Conservation (phyloP, 257 asterid species). For the Gentiana straminea region DNA sequence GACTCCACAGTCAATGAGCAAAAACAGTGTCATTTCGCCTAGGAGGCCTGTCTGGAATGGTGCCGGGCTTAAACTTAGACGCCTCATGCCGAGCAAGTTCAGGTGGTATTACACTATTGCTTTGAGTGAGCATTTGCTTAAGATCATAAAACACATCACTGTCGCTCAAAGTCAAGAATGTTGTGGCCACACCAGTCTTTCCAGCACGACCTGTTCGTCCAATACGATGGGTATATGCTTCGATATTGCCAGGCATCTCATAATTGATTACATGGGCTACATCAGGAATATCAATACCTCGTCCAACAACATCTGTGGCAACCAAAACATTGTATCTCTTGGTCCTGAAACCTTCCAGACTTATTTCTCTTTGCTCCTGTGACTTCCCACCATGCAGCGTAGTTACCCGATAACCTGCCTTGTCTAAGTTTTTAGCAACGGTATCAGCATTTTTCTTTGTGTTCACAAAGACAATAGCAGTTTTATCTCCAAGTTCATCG, state of each 20-base stretch:
- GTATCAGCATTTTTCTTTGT: conserved; percentile 18
- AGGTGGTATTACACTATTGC: conserved; percentile 22
- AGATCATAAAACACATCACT: conserved; percentile 20
- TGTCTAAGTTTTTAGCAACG: conserved; percentile 15
- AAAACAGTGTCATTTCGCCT: conserved; percentile 22
- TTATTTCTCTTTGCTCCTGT: conserved; percentile 22
- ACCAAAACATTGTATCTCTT: conserved; percentile 23
- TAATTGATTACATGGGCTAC: conserved; percentile 23
- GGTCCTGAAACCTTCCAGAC: conserved; percentile 23
- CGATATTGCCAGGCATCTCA: conserved; percentile 21
- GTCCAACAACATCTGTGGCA: conserved; percentile 25
- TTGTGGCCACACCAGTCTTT: conserved; percentile 26
- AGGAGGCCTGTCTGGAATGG: conserved; percentile 20
- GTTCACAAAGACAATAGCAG: conserved; percentile 22
- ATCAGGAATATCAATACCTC: conserved; percentile 27
- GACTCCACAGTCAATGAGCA: conserved; percentile 12
- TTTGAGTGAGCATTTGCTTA: conserved; percentile 23
- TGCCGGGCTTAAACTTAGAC: conserved; percentile 23
- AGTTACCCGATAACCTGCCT: conserved; percentile 20
- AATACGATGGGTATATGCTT: conserved; percentile 23
- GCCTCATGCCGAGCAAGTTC: conserved; percentile 24
- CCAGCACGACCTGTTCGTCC: conserved; percentile 30
- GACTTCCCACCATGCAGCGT: conserved; percentile 27
- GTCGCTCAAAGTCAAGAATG: conserved; percentile 19
- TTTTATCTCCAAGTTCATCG: conserved; percentile 25